A percentile compares a stretch with the other conserved stretches of the same genome.
phyloP scores from a whole-genome alignment of 78 protist species.

The Protostelium mycophagum region DNA sequence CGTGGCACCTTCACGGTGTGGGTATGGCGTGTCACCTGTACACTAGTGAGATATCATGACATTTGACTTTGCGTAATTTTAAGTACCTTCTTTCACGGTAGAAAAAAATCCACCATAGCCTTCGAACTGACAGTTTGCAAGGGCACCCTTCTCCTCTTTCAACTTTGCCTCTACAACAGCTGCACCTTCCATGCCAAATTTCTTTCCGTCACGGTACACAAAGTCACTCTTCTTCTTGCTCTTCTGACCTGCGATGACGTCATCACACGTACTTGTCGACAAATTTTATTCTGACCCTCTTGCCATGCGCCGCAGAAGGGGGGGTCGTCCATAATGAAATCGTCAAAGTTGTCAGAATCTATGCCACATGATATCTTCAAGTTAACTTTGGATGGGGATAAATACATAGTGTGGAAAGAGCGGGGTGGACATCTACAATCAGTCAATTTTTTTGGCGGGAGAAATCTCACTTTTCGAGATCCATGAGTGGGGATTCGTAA shows the following conservation, averaged over 20 bases:
- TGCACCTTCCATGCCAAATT: background rate
- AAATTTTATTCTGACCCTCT: background rate
- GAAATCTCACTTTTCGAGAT: background rate
- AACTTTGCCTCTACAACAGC: background rate
- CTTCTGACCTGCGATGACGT: background rate
- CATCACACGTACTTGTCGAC: background rate
- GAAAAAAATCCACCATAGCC: background rate
- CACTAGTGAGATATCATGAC: background rate
- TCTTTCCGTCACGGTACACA: background rate
- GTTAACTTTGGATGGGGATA: background rate
- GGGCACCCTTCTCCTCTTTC: background rate
- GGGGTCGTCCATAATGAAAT: background rate
- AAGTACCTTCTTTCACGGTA: background rate
- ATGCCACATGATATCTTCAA: background rate
- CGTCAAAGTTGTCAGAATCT: background rate
- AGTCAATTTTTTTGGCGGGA: background rate
- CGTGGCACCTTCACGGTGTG: background rate
- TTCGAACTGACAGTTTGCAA: background rate
- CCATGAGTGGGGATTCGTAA: background rate
- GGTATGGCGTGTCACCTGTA: background rate
- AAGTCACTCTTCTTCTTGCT: background rate
- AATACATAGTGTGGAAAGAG: background rate
- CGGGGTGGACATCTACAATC: background rate
- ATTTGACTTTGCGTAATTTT: background rate
- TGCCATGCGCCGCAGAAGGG: background rate